These are phyloP conservation scores for Begonia peltatifolia DNA, from an alignment of 306 rosid genomes.

Conservation along the genomic window DNA sequence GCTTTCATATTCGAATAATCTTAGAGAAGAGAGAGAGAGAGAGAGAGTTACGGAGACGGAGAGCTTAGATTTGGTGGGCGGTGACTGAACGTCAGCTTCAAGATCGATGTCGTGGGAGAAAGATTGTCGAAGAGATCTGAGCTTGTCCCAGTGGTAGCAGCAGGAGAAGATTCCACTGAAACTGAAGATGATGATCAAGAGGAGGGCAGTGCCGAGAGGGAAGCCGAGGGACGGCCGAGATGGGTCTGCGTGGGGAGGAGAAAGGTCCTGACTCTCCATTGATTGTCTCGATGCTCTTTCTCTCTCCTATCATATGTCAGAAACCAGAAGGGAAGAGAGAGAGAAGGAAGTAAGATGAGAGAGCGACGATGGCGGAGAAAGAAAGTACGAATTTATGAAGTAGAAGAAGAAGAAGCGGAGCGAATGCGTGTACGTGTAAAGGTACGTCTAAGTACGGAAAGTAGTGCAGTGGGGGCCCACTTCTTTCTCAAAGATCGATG, in stretches of 20 bases:
- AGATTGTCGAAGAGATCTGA: conserved; percentile 59
- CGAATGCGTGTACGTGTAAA: conserved; percentile 9
- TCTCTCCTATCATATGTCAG: conserved; percentile 34
- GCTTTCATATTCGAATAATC: not conserved
- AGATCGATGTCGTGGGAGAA: conserved; percentile 10
- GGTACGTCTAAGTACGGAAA: conserved; percentile 11
- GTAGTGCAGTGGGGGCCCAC: conserved; percentile 6
- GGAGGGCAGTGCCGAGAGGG: conserved; percentile 91
- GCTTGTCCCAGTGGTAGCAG: conserved; percentile 94
- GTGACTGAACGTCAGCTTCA: conserved; percentile 17
- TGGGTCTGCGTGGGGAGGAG: conserved; percentile 49
- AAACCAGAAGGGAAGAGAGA: not conserved
- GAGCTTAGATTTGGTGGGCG: conserved; percentile 31
- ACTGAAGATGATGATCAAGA: conserved; percentile 69
- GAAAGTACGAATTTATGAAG: not conserved
- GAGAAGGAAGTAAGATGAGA: not conserved
- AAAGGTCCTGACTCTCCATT: conserved; percentile 59
- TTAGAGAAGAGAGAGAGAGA: not conserved
- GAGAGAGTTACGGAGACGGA: conserved; percentile 19
- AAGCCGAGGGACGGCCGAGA: conserved; percentile 88
- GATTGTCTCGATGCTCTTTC: not conserved
- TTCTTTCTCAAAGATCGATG: not conserved
- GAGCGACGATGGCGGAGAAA: not conserved
- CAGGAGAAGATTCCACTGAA: conserved; percentile 92
- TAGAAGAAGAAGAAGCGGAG: not conserved